Percentiles rank a stretch among this genome's conserved stretches.
phyloP scores from a whole-genome alignment of 306 rosid species.

The Cucurbita pepo region DNA sequence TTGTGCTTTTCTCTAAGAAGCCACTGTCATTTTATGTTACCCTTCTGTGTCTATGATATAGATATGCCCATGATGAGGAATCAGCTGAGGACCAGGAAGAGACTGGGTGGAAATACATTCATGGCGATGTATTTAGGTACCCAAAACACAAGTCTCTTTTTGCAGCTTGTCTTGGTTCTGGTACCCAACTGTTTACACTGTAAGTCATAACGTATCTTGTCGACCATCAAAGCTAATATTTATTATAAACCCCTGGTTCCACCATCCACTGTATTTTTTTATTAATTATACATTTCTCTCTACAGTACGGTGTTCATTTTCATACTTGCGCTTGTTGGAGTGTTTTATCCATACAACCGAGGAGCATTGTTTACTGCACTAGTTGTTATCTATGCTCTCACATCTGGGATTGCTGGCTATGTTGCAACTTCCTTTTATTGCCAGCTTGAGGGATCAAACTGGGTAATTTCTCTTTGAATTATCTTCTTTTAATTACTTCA shows the following conservation, averaged over 20 bases:
- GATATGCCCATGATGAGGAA: conserved; percentile 44
- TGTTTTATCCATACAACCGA: conserved; percentile 88
- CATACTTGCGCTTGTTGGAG: conserved; percentile 76
- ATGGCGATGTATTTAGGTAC: conserved; percentile 38
- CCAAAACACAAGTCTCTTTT: conserved; percentile 29
- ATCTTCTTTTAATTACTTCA: not conserved
- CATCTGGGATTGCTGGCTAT: conserved; percentile 91
- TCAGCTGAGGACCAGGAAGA: conserved; percentile 39
- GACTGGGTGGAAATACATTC: conserved; percentile 48
- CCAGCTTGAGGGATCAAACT: conserved; percentile 82
- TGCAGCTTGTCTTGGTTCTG: conserved; percentile 36
- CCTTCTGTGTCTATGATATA: conserved; percentile 2
- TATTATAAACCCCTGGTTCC: not conserved
- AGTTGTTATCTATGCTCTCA: conserved; percentile 79
- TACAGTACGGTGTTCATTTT: conserved; percentile 72
- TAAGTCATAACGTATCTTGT: conserved; percentile 7
- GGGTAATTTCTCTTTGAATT: conserved; percentile 36
- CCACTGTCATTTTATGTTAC: not conserved
- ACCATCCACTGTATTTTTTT: not conserved
- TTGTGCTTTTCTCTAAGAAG: not conserved
- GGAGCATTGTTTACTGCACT: conserved; percentile 83
- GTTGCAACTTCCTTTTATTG: conserved; percentile 77
- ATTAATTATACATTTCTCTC: conserved; percentile 1
- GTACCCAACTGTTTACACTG: conserved; percentile 42
- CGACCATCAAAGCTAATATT: not conserved